phyloP scores from a whole-genome alignment of 805 yeast genomes.

The Komagataella pastoris region DNA sequence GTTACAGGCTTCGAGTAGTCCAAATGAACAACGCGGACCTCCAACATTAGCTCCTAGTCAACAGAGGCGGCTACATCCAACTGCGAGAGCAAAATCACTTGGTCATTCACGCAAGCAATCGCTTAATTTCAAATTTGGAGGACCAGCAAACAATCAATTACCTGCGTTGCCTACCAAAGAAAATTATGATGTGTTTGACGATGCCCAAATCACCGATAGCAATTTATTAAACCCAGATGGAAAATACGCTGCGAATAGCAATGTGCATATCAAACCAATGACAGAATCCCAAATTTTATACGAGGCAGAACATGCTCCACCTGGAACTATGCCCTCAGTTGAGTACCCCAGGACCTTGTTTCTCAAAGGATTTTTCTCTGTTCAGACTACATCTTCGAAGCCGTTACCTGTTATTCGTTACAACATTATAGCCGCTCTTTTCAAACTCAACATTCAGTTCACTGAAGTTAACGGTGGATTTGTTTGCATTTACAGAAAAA shows the following conservation, averaged over 20 bases:
- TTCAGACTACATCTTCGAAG: slow-evolving; percentile 88
- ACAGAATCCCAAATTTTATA: slow-evolving; percentile 34
- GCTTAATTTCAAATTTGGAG: slow-evolving; percentile 27
- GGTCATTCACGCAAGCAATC: slow-evolving; percentile 68
- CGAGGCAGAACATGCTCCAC: slow-evolving; percentile 39
- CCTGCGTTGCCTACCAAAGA: slow-evolving; percentile 27
- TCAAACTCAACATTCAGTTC: slow-evolving; percentile 63
- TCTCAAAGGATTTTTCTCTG: slow-evolving; percentile 87
- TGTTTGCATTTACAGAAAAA: slow-evolving; percentile 60
- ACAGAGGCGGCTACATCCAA: slow-evolving; percentile 43
- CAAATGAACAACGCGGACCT: slow-evolving; percentile 3
- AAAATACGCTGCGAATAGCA: background rate
- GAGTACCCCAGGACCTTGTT: slow-evolving; percentile 86
- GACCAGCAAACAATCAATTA: slow-evolving; percentile 19
- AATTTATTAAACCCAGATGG: slow-evolving; percentile 5
- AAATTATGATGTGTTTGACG: slow-evolving; percentile 36
- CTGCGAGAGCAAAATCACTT: slow-evolving; percentile 79
- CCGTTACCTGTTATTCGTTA: slow-evolving; percentile 81
- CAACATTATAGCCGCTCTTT: slow-evolving; percentile 67
- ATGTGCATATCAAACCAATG: slow-evolving; percentile 14
- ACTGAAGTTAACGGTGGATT: slow-evolving; percentile 93
- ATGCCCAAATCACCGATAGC: slow-evolving; percentile 28
- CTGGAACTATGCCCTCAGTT: slow-evolving; percentile 84
- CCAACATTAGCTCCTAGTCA: background rate
- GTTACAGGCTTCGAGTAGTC: slow-evolving; percentile 1